These are phyloP conservation scores for Dioszegia hungarica DNA, from an alignment of 768 basidiomycete genomes.

Conservation along the genomic window DNA sequence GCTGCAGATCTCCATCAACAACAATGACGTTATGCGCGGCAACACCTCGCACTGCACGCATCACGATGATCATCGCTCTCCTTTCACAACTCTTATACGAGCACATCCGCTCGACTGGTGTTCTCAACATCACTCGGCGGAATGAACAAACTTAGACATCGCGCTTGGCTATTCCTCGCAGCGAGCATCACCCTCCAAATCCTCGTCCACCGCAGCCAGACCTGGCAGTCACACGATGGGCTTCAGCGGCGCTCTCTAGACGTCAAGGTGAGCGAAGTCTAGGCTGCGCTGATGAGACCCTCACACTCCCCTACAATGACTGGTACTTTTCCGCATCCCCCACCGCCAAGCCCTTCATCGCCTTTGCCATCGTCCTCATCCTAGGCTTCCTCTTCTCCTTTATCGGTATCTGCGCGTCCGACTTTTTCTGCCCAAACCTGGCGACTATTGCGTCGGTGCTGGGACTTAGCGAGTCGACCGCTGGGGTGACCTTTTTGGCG, in stretches of 20 bases:
- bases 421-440: constrained; percentile 96
- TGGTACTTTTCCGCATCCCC: constrained; percentile 16
- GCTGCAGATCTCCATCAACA: too few species aligned
- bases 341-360: constrained; percentile 13
- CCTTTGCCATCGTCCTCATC: constrained; percentile 12
- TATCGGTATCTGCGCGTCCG: constrained; percentile 87
- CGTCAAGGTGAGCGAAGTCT: background rate
- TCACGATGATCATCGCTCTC: background rate
- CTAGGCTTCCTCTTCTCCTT: constrained; percentile 82
- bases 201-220: constrained; percentile 6
- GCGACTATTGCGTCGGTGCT: constrained; percentile 80
- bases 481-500: constrained; percentile 93
- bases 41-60: too few species aligned
- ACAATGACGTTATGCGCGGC: too few species aligned
- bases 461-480: constrained; percentile 84
- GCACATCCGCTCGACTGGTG: too few species aligned
- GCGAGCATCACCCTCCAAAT: constrained; percentile 26
- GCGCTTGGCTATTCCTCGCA: constrained; percentile 36
- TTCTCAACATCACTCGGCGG: too few species aligned
- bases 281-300: background rate
- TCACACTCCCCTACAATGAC: constrained; percentile 20
- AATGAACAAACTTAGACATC: constrained; percentile 4
- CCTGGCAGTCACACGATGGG: constrained; percentile 7
- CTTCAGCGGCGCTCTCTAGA: background rate
- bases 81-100: background rate